A percentile compares a stretch with the other conserved stretches of the same genome.
phyloP scores from a whole-genome alignment of 1,139 yeast species.

The Chernovozyma sophiae-reginae region DNA sequence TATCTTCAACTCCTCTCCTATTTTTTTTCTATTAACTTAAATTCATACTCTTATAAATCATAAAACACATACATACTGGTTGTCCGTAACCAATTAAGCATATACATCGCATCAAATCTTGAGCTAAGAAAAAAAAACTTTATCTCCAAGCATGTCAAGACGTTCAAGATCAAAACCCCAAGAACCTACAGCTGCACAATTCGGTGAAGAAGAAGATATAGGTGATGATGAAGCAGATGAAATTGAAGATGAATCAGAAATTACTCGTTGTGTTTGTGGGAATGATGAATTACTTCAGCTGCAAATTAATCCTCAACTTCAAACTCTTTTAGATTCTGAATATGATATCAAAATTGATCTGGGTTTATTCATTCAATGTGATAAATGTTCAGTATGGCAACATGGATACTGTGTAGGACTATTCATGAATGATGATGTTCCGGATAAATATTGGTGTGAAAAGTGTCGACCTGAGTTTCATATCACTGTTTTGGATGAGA shows the following conservation, averaged over 20 bases:
- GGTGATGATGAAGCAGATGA: constrained; percentile 24
- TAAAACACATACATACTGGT: too few species aligned
- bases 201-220: constrained; percentile 18
- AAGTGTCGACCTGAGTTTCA: constrained; percentile 82
- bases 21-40: not conserved
- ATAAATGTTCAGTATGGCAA: constrained; percentile 92
- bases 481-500: constrained; percentile 35
- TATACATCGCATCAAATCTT: not conserved
- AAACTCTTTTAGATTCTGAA: constrained; percentile 42
- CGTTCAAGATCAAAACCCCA: constrained; percentile 6
- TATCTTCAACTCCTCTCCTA: not conserved
- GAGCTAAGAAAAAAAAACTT: not conserved
- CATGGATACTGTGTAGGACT: constrained; percentile 95
- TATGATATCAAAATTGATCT: constrained; percentile 66
- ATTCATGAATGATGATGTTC: constrained; percentile 66
- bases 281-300: constrained; percentile 56
- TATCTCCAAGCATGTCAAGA: constrained; percentile 4
- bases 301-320: constrained; percentile 36
- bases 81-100: too few species aligned
- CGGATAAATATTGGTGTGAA: constrained; percentile 94
- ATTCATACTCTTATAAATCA: too few species aligned
- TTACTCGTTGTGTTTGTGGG: constrained; percentile 88
- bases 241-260: constrained; percentile 56
- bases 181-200: constrained; percentile 8
- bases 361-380: constrained; percentile 86